Evolutionary conservation across 352 stramenopile genomes (phyloP).

Genomic region (Phytophthora pini): DNA sequence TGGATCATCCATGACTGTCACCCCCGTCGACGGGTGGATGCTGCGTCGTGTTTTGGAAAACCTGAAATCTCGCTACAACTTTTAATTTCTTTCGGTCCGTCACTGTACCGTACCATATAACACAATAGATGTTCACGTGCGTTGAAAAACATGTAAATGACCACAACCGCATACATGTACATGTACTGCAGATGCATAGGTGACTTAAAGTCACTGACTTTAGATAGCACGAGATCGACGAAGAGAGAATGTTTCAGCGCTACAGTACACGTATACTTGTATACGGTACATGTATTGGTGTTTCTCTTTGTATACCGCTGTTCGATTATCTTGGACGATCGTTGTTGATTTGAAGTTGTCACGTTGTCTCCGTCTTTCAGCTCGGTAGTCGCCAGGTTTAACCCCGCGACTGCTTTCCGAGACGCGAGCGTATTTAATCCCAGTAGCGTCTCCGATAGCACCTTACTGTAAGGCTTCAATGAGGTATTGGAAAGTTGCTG

Average conservation of each 20-base stretch:
- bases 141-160: neutral
- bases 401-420: neutral
- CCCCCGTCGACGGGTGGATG: conserved; percentile 19
- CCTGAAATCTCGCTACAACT: conserved; percentile 17
- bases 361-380: neutral
- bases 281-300: neutral
- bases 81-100: neutral
- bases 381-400: neutral
- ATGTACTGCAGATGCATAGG: too few relatives aligned
- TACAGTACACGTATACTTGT: neutral
- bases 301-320: neutral
- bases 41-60: conserved; percentile 19
- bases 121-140: neutral
- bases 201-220: neutral
- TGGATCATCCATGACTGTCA: conserved; percentile 13
- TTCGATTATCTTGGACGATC: conserved; percentile 1
- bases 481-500: too few relatives aligned
- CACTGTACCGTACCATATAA: neutral
- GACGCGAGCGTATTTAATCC: neutral
- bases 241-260: too few relatives aligned
- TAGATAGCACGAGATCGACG: neutral
- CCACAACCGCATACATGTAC: too few relatives aligned
- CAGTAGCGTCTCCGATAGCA: neutral
- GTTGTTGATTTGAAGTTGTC: neutral
- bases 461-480: too few relatives aligned